Evolutionary conservation across 2,329 filamentous ascomycete genomes (phyloP), one percentile per base, ranked within the genome.

Genomic region (Botrytis medusae): DNA sequence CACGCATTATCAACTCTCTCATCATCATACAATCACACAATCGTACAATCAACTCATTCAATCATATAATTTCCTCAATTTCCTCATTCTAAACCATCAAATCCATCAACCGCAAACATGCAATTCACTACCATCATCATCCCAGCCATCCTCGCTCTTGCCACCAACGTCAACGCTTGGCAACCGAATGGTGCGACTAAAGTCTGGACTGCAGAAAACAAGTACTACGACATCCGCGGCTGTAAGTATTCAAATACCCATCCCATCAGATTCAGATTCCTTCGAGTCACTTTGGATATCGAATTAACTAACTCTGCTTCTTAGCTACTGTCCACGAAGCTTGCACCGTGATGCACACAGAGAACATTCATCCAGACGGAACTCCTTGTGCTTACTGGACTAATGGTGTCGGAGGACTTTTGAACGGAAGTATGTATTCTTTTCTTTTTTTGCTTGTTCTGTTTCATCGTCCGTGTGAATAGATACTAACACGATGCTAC

Each of bases 171-270:
- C 51, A 29, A 32, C 7, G 51, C 51, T 18, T 57, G 51, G 51
- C 2, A n/a, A 6, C n/a, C 4, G 14, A n/a, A 54, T n/a, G 14
- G 1, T 6, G 14, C 0, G 1, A 57, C n/a, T 18, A 0, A 8
- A 18, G 7, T 57, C 7, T 57, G 51, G 51, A 29, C n/a, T 57
- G 51, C 51, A 57, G 18, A 18, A 14, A 57, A 57, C n/a, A 29
- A 29, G 12, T 57, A 57, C 51, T 8, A 6, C 2, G 32, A 14
- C 16, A 57, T 57, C n/a, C 51, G 51, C 16, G 51, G n/a, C n/a
- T 57, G 51, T 57, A 57, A 57, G 51, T 57, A 29, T 29, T 18
- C 14, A 5, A 6, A 29, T 18, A 3, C n/a, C 7, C 51, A 18
- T 29, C 6, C 8, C 18, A 14, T 44, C 42, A 44, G 14, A 42